Percentiles rank a stretch among this genome's conserved stretches.
phyloP scores from a whole-genome alignment of 2,329 filamentous ascomycete species.

The Diaporthe sp. region DNA sequence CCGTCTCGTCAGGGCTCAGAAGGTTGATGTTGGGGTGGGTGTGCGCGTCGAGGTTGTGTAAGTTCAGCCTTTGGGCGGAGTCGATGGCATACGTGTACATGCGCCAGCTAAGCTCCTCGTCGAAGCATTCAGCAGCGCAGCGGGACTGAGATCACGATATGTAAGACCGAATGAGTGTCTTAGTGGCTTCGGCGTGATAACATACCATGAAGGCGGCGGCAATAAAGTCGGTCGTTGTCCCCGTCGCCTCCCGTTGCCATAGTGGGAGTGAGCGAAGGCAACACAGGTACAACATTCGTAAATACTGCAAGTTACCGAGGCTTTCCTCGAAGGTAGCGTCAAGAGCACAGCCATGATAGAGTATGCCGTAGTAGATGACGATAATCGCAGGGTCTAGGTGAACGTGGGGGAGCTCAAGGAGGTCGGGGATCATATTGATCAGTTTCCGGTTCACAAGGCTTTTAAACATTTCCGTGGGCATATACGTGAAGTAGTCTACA shows the following conservation, averaged over 20 bases:
- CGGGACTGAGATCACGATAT: neutral
- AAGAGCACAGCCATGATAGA: neutral
- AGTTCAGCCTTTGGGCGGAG: neutral
- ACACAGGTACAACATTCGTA: neutral
- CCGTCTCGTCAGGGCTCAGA: neutral
- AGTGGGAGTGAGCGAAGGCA: neutral
- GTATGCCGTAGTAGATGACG: neutral
- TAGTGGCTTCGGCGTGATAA: neutral
- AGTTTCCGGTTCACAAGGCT: neutral
- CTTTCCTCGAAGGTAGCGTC: neutral
- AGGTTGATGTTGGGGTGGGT: neutral
- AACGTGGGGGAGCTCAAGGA: neutral
- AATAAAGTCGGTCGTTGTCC: neutral
- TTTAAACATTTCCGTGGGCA: neutral
- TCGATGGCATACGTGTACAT: neutral
- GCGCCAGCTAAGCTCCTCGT: neutral
- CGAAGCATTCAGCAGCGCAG: neutral
- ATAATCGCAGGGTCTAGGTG: neutral
- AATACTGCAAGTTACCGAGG: neutral
- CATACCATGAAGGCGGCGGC: neutral
- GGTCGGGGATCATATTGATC: neutral
- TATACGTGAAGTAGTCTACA: neutral
- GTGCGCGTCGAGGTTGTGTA: neutral
- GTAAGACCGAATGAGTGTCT: neutral
- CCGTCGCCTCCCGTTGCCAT: neutral